phyloP scores from a whole-genome alignment of 192 early-diverging fungal genomes.

The Gigaspora rosea region DNA sequence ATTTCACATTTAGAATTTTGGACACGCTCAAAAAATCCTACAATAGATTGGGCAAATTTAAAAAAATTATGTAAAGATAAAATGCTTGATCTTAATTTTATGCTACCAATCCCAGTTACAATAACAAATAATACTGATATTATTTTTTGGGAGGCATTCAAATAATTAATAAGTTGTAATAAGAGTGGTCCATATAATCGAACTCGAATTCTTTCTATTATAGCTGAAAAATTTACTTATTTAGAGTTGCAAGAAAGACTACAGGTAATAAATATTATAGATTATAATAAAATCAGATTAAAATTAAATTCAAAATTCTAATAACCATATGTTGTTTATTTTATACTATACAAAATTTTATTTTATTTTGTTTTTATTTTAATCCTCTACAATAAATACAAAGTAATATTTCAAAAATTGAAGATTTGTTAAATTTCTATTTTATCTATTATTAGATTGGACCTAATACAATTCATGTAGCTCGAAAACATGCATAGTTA shows the following conservation, averaged over 20 bases:
- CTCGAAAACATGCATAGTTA: neutral
- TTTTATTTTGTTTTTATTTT: too few species aligned
- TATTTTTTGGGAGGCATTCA: neutral
- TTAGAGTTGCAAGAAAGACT: neutral
- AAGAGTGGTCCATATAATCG: neutral
- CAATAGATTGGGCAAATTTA: neutral
- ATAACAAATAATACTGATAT: neutral
- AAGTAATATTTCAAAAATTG: neutral
- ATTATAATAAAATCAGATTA: too few species aligned
- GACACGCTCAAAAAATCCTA: neutral
- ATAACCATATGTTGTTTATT: too few species aligned
- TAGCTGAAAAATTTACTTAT: constrained; percentile 2
- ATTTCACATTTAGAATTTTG: constrained; percentile 6
- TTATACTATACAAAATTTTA: too few species aligned
- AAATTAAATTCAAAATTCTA: too few species aligned
- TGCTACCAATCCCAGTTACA: neutral
- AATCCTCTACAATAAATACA: too few species aligned
- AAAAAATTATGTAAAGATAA: constrained; percentile 3
- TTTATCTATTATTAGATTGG: neutral
- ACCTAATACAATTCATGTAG: neutral
- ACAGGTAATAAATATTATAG: constrained; percentile 4
- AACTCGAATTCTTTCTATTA: constrained; percentile 16
- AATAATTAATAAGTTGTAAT: neutral
- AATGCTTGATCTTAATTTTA: neutral
- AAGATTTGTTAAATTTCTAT: too few species aligned